These are phyloP conservation scores for Nothomitra cinnamomea DNA, from an alignment of 2,329 filamentous ascomycete genomes.

Conservation along the genomic window DNA sequence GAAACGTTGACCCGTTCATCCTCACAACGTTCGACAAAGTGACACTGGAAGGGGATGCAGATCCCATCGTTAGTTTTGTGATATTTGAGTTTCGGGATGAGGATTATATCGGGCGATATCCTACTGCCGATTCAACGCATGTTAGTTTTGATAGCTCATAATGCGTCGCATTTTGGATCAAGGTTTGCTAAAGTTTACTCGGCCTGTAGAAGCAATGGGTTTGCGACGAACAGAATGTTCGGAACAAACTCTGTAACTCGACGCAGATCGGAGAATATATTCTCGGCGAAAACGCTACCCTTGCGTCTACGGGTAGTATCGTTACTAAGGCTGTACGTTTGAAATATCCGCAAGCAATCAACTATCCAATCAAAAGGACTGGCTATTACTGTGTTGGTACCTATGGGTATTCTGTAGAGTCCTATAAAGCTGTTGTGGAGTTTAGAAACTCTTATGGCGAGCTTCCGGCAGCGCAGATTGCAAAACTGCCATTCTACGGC, in stretches of 20 bases:
- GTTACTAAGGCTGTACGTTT: conserved; percentile 69
- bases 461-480: conserved; percentile 84
- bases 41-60: conserved; percentile 38
- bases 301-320: conserved; percentile 53
- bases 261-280: conserved; percentile 77
- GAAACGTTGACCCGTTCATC: conserved; percentile 76
- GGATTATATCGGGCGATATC: conserved; percentile 53
- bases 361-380: conserved; percentile 74
- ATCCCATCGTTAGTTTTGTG: conserved; percentile 66
- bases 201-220: conserved; percentile 43
- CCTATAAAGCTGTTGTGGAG: conserved; percentile 69
- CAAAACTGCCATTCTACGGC: conserved; percentile 93
- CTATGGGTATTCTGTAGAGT: conserved; percentile 44
- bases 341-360: conserved; percentile 50
- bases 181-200: conserved; percentile 17
- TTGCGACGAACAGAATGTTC: conserved; percentile 57
- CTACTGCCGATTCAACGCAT: conserved; percentile 34
- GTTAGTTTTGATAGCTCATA: background rate
- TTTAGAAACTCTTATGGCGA: conserved; percentile 96
- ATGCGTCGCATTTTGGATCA: conserved; percentile 22
- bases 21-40: conserved; percentile 57
- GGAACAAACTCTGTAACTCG: conserved; percentile 52
- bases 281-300: conserved; percentile 56
- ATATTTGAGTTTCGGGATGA: conserved; percentile 93
- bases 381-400: conserved; percentile 93